Evolutionary conservation across 2,329 filamentous ascomycete species (phyloP).

Genomic region (Exophiala phaeomuriformis): DNA sequence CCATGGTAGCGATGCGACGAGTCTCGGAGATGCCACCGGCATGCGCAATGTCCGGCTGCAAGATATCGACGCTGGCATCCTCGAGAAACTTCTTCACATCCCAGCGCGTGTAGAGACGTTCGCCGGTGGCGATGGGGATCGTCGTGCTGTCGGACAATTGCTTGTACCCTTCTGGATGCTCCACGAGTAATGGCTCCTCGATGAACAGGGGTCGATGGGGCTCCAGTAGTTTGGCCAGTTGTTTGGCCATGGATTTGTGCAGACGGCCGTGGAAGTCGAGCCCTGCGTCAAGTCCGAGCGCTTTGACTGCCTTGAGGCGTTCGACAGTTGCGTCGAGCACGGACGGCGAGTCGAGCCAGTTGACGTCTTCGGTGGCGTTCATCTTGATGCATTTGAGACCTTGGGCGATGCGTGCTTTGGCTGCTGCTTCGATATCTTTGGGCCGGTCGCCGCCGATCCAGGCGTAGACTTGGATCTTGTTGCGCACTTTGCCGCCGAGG

Average conservation of each 20-base stretch:
- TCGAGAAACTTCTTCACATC: slow-evolving; percentile 64
- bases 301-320: slow-evolving; percentile 61
- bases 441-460: slow-evolving; percentile 70
- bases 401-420: slow-evolving; percentile 37
- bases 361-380: slow-evolving; percentile 66
- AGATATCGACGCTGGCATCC: slow-evolving; percentile 56
- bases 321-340: slow-evolving; percentile 58
- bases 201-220: slow-evolving; percentile 62
- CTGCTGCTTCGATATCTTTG: slow-evolving; percentile 57
- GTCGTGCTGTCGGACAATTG: slow-evolving; percentile 49
- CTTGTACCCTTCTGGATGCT: slow-evolving; percentile 58
- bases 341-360: slow-evolving; percentile 65
- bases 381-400: slow-evolving; percentile 53
- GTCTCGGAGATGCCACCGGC: slow-evolving; percentile 64
- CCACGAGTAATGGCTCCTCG: slow-evolving; percentile 62
- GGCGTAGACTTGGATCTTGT: slow-evolving; percentile 61
- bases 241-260: slow-evolving; percentile 68
- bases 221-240: slow-evolving; percentile 57
- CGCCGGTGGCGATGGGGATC: slow-evolving; percentile 62
- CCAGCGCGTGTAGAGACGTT: slow-evolving; percentile 63
- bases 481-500: slow-evolving; percentile 63
- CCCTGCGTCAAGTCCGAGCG: slow-evolving; percentile 62
- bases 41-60: slow-evolving; percentile 65
- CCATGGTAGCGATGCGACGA: slow-evolving; percentile 58
- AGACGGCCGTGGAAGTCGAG: slow-evolving; percentile 72